Percentiles rank a stretch among this genome's conserved stretches.
Evolutionary conservation across 1,284 basidiomycete genomes (phyloP).

Genomic region (Farysia itapuensis): DNA sequence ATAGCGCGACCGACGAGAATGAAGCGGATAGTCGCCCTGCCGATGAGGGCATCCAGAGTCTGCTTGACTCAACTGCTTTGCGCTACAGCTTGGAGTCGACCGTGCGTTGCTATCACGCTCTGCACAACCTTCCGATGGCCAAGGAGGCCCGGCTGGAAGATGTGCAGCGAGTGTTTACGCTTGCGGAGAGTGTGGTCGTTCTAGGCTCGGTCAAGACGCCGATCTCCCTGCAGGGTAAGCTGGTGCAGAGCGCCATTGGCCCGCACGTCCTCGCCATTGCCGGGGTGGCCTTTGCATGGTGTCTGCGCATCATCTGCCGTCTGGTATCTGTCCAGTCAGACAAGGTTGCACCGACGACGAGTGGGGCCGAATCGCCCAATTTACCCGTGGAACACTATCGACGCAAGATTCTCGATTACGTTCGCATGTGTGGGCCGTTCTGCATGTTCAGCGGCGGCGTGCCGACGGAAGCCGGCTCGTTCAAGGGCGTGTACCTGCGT

Average conservation of each 20-base stretch:
- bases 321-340: constrained; percentile 3
- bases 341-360: neutral
- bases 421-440: constrained; percentile 32
- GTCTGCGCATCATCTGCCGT: constrained; percentile 15
- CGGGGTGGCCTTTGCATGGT: constrained; percentile 25
- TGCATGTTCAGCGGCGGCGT: constrained; percentile 21
- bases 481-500: constrained; percentile 21
- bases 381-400: constrained; percentile 26
- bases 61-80: constrained; percentile 15
- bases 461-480: constrained; percentile 3
- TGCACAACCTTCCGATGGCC: constrained; percentile 26
- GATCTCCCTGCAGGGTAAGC: constrained; percentile 23
- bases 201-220: constrained; percentile 32
- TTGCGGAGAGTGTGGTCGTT: constrained; percentile 23
- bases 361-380: neutral
- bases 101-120: constrained; percentile 25
- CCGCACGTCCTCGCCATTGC: constrained; percentile 25
- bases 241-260: constrained; percentile 23
- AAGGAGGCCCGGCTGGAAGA: constrained; percentile 17
- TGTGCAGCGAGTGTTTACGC: constrained; percentile 13
- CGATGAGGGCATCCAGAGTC: neutral
- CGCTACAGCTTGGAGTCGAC: constrained; percentile 18
- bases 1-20: constrained; percentile 18
- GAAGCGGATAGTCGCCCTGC: constrained; percentile 6
- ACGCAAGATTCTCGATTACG: constrained; percentile 32